A percentile compares a stretch with the other conserved stretches of the same genome.
Evolutionary conservation across 768 basidiomycete genomes (phyloP).

Genomic region (Cyathus striatus): DNA sequence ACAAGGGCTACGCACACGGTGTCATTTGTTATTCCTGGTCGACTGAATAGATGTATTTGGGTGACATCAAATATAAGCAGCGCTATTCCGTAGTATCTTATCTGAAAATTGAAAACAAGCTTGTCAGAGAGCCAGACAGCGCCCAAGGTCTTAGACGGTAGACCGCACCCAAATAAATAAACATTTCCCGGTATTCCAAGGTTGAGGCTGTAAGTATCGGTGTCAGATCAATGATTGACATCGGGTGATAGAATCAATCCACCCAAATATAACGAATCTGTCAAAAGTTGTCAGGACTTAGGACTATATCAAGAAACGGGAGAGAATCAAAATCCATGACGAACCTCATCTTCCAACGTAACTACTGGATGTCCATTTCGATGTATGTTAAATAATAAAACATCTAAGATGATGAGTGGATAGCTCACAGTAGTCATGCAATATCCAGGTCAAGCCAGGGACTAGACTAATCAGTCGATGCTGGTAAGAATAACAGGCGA

Average conservation of each 20-base stretch:
- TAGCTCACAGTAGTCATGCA: conserved; percentile 29
- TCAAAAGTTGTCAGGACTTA: neutral
- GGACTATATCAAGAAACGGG: neutral
- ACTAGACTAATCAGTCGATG: neutral
- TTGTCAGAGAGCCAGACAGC: too few species aligned
- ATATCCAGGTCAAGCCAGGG: conserved; percentile 27
- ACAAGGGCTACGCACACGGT: conserved; percentile 22
- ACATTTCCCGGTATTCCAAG: conserved; percentile 24
- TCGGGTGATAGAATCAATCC: neutral
- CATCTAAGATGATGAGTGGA: neutral
- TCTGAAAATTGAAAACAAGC: conserved; percentile 17
- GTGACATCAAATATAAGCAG: conserved; percentile 37
- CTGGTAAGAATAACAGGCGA: neutral
- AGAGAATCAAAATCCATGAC: neutral
- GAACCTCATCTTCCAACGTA: conserved; percentile 28
- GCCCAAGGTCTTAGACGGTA: too few species aligned
- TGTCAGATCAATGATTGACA: neutral
- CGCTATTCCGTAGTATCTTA: conserved; percentile 41
- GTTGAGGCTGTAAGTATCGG: conserved; percentile 21
- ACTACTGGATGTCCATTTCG: conserved; percentile 13
- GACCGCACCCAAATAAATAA: conserved; percentile 40
- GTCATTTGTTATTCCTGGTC: conserved; percentile 29
- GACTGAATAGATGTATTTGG: conserved; percentile 38
- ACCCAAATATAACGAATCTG: conserved; percentile 28
- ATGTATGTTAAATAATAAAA: neutral